phyloP scores from a whole-genome alignment of 306 rosid genomes.

The Astragalus membranaceus region DNA sequence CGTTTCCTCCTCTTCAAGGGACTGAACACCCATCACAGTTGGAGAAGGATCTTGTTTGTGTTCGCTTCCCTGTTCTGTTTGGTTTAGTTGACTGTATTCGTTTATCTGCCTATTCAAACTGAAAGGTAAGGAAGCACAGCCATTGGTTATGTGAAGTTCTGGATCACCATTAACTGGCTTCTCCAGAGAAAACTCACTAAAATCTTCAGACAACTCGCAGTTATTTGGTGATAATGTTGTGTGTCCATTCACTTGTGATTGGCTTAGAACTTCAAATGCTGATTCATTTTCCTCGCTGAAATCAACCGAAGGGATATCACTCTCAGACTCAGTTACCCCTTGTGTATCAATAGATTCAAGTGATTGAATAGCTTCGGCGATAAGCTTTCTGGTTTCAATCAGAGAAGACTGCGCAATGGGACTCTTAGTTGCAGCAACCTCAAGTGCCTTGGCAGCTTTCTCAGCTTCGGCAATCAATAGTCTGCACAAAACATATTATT shows the following conservation, averaged over 20 bases:
- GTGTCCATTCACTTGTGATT: conserved; percentile 51
- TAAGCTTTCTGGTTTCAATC: conserved; percentile 75
- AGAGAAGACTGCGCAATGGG: conserved; percentile 79
- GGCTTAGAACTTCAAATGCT: conserved; percentile 16
- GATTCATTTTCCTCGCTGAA: conserved; percentile 22
- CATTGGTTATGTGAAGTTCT: conserved; percentile 32
- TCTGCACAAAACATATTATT: conserved; percentile 40
- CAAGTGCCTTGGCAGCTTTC: conserved; percentile 89
- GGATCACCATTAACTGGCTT: conserved; percentile 37
- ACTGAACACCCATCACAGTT: conserved; percentile 31
- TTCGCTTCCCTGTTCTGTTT: conserved; percentile 24
- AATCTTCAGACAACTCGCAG: conserved; percentile 34
- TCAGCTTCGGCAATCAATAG: conserved; percentile 90
- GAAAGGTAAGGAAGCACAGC: conserved; percentile 22
- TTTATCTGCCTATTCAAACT: conserved; percentile 29
- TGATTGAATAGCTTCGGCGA: conserved; percentile 83
- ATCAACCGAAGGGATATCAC: conserved; percentile 28
- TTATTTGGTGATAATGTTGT: conserved; percentile 16
- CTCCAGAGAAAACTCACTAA: conserved; percentile 35
- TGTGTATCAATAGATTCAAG: conserved; percentile 57
- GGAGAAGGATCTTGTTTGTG: conserved; percentile 25
- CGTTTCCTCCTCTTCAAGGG: conserved; percentile 30
- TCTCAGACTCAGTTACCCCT: conserved; percentile 27
- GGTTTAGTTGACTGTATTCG: conserved; percentile 18
- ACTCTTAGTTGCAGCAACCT: conserved; percentile 73